Percentiles rank a stretch among this genome's conserved stretches.
Evolutionary conservation across 2,329 filamentous ascomycete genomes (phyloP).

Genomic region (Zarea fungicola): DNA sequence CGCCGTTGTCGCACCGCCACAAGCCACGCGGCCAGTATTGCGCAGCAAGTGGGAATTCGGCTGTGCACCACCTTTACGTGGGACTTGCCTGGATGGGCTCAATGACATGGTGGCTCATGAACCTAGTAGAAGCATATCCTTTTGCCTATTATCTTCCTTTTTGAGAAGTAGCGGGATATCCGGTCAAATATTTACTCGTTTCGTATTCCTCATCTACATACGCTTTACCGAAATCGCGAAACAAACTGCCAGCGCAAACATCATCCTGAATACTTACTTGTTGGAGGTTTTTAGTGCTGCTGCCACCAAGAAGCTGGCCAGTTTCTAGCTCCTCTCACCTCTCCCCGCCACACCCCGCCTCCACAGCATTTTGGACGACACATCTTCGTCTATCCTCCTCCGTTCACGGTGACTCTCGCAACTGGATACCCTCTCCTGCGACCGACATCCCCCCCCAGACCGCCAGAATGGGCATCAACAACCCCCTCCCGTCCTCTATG

Average conservation of each 20-base stretch:
- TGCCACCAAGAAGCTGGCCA: background rate
- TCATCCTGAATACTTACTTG: too few species aligned
- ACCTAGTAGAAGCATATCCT: too few species aligned
- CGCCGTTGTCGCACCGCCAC: constrained; percentile 22
- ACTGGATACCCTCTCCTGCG: too few species aligned
- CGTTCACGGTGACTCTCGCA: too few species aligned
- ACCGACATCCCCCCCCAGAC: too few species aligned
- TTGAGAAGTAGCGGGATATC: too few species aligned
- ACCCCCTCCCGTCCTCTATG: constrained; percentile 61
- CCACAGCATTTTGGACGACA: constrained; percentile 1
- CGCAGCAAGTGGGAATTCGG: too few species aligned
- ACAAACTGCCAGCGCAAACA: background rate
- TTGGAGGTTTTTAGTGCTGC: background rate
- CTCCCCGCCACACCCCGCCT: constrained; percentile 6
- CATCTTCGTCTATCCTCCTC: background rate
- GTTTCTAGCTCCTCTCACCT: background rate
- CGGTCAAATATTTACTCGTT: background rate
- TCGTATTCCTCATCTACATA: background rate
- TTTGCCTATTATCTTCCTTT: too few species aligned
- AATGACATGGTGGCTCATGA: too few species aligned
- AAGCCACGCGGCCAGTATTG: constrained; percentile 18
- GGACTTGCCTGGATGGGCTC: background rate
- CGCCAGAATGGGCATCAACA: constrained; percentile 56
- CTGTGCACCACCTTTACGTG: too few species aligned
- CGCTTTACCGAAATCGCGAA: background rate